A percentile compares a stretch with the other conserved stretches of the same genome.
These are phyloP conservation scores for Royoungia palumana DNA, from an alignment of 768 basidiomycete species.

Conservation along the genomic window DNA sequence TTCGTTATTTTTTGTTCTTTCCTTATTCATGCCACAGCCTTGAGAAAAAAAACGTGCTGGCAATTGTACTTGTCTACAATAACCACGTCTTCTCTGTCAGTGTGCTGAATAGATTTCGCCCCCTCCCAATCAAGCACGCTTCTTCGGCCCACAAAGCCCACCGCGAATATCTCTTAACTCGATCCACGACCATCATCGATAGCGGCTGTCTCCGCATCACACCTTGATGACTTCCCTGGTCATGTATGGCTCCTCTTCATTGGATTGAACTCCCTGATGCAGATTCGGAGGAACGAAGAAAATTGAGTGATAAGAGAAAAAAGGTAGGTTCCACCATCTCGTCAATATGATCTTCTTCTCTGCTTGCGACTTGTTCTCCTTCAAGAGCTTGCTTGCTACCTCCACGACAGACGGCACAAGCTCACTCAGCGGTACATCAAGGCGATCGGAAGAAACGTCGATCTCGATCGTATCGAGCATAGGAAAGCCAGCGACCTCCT, in stretches of 20 bases:
- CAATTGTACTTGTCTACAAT: slow-evolving; percentile 22
- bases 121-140: not conserved
- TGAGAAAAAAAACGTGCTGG: not conserved
- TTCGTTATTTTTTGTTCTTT: slow-evolving; percentile 8
- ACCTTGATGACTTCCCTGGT: slow-evolving; percentile 5
- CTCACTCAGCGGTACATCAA: not conserved
- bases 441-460: too few species aligned
- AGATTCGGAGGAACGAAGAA: too few species aligned
- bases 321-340: not conserved
- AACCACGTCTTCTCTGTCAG: slow-evolving; percentile 1
- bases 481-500: not conserved
- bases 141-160: not conserved
- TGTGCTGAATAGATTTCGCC: not conserved
- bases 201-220: slow-evolving; percentile 8
- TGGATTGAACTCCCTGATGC: too few species aligned
- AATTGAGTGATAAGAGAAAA: too few species aligned
- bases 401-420: not conserved
- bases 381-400: too few species aligned
- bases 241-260: not conserved
- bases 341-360: slow-evolving; percentile 6
- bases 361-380: not conserved
- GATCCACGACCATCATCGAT: slow-evolving; percentile 17
- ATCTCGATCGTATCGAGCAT: slow-evolving; percentile 5
- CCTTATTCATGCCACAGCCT: not conserved
- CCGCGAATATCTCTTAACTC: slow-evolving; percentile 3